phyloP scores from a whole-genome alignment of 1,284 basidiomycete species.

The Austropuccinia psidii region DNA sequence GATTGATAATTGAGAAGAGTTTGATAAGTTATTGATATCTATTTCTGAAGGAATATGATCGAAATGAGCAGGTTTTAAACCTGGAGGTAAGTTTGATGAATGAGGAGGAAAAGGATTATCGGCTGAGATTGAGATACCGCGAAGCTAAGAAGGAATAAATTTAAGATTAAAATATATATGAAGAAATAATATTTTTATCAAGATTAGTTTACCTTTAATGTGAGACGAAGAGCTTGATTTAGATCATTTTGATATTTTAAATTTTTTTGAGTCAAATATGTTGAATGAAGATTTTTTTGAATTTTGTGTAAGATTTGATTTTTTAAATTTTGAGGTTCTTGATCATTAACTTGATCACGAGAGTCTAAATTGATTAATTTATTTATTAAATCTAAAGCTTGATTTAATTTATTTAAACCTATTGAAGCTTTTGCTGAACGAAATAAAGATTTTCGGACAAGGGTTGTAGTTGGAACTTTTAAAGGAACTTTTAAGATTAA shows the following conservation, averaged over 20 bases:
- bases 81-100: not conserved
- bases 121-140: slow-evolving; percentile 15
- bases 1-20: not conserved
- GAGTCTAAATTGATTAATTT: slow-evolving; percentile 4
- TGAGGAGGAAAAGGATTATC: slow-evolving; percentile 10
- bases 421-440: slow-evolving; percentile 8
- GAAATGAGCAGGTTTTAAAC: slow-evolving; percentile 28
- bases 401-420: not conserved
- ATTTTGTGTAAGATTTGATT: slow-evolving; percentile 11
- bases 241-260: not conserved
- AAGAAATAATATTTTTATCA: not conserved
- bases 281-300: no score
- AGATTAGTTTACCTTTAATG: not conserved
- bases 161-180: not conserved
- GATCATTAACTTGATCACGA: not conserved
- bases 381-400: slow-evolving; percentile 14
- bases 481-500: not conserved
- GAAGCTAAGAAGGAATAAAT: not conserved
- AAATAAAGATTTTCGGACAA: slow-evolving; percentile 26
- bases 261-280: not conserved
- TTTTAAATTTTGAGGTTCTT: slow-evolving; percentile 3
- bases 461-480: not conserved
- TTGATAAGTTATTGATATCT: not conserved
- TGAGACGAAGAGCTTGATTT: not conserved
- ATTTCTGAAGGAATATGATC: not conserved